Conservation (phyloP, 164 flowering plant genomes). For the Aristolochia fimbriata region DNA sequence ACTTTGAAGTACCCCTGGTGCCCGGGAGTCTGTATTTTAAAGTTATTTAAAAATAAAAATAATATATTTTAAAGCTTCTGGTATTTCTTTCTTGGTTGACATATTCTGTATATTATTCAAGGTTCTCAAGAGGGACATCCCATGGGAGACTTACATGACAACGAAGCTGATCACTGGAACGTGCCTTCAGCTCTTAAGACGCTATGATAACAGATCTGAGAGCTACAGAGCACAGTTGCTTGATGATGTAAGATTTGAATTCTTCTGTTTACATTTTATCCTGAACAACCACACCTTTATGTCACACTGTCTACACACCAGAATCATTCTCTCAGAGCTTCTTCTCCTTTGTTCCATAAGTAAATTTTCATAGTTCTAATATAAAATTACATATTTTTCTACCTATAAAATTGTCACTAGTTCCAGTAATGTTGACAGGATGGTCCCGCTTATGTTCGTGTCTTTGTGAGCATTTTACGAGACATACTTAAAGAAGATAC, state of each 20-base stretch:
- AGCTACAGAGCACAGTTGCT: constrained; percentile 67
- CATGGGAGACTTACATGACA: constrained; percentile 98
- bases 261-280: background rate
- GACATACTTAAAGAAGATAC: constrained; percentile 89
- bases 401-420: background rate
- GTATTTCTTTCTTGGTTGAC: background rate
- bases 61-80: background rate
- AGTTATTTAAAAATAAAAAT: too few species aligned
- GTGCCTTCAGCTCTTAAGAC: constrained; percentile 82
- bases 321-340: background rate
- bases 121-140: constrained; percentile 94
- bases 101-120: constrained; percentile 15
- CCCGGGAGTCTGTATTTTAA: too few species aligned
- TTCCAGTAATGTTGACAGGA: constrained; percentile 45
- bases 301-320: too few species aligned
- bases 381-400: background rate
- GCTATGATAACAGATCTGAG: constrained; percentile 81
- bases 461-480: constrained; percentile 75
- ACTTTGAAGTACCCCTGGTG: too few species aligned
- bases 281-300: too few species aligned
- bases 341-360: background rate
- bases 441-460: constrained; percentile 84
- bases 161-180: constrained; percentile 91
- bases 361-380: background rate
- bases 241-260: constrained; percentile 61